Evolutionary conservation across 169 alveolate genomes (phyloP).

Genomic region (Plasmodium vinckei): DNA sequence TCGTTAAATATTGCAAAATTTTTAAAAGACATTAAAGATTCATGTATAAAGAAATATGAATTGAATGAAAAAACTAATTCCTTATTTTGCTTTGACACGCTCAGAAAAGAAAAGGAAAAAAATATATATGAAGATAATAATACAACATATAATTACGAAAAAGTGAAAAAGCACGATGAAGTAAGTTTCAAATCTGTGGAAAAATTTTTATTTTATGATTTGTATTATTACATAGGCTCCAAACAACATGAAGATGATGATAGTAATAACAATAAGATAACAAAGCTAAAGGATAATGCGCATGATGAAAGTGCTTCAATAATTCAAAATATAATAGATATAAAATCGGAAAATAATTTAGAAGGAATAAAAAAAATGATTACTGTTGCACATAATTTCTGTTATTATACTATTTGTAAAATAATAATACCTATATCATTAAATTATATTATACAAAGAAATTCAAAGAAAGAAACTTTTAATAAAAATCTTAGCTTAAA

Average conservation of each 20-base stretch:
- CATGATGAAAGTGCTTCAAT: background rate
- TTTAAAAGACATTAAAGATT: conserved; percentile 31
- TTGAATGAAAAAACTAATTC: conserved; percentile 9
- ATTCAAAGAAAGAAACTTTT: conserved; percentile 63
- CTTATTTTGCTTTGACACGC: conserved; percentile 14
- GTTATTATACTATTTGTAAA: conserved; percentile 42
- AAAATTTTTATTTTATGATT: conserved; percentile 48
- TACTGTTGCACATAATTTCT: conserved; percentile 21
- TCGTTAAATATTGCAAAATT: conserved; percentile 27
- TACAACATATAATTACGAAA: background rate
- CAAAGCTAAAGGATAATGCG: conserved; percentile 5
- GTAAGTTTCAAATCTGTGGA: conserved; percentile 30
- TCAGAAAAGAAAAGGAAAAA: conserved; percentile 1
- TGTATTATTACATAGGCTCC: conserved; percentile 16
- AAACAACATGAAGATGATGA: background rate
- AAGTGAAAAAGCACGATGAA: background rate
- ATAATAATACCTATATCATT: conserved; percentile 45
- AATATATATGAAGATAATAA: background rate
- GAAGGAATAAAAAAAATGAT: conserved; percentile 42
- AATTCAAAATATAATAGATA: conserved; percentile 58
- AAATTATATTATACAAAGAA: conserved; percentile 59
- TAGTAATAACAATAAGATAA: background rate
- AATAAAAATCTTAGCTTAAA: conserved; percentile 41
- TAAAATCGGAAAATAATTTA: conserved; percentile 63
- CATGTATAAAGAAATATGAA: conserved; percentile 16